Evolutionary conservation across 768 basidiomycete genomes (phyloP).

Genomic region (Suillus cothurnatus): DNA sequence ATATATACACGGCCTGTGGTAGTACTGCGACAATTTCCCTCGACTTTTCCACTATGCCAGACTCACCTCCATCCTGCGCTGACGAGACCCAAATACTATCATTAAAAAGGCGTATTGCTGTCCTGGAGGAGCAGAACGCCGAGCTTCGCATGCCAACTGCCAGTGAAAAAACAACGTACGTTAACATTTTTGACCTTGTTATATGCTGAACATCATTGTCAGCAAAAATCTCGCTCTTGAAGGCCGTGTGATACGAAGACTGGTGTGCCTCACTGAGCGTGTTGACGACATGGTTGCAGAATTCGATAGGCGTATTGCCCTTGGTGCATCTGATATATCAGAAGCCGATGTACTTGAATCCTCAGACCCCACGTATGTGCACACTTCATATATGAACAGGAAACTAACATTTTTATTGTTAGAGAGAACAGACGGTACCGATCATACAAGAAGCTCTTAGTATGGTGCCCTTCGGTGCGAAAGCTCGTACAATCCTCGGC

Average conservation of each 20-base stretch:
- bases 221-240: background rate
- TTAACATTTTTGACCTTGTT: background rate
- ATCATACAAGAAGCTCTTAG: slow-evolving; percentile 1
- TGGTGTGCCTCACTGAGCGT: background rate
- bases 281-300: background rate
- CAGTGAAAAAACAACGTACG: background rate
- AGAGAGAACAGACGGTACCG: slow-evolving; percentile 2
- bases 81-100: too few species aligned
- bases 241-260: background rate
- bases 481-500: background rate
- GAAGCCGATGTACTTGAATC: background rate
- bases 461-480: slow-evolving; percentile 4
- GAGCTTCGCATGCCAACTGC: background rate
- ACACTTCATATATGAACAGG: background rate
- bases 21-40: too few species aligned
- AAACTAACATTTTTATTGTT: background rate
- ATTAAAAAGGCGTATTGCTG: background rate
- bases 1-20: too few species aligned
- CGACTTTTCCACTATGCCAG: too few species aligned
- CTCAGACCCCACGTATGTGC: background rate
- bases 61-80: too few species aligned
- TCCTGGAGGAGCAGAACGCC: background rate
- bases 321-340: background rate
- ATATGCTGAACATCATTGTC: background rate
- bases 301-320: background rate